phyloP scores from a whole-genome alignment of 768 basidiomycete species.

The Termitomyces sp. region DNA sequence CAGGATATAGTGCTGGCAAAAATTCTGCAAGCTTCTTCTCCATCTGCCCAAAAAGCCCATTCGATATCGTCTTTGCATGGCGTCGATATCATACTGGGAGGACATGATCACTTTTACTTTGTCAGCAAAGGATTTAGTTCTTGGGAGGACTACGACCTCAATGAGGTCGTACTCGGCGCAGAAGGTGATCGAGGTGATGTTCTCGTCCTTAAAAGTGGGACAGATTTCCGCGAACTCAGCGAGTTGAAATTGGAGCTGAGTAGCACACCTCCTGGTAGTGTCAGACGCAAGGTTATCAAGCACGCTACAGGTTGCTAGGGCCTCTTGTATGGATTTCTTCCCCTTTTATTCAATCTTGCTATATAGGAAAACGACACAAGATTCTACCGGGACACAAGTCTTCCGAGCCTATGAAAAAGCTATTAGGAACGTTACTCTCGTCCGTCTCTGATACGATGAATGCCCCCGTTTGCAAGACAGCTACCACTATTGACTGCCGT shows the following conservation, averaged over 20 bases:
- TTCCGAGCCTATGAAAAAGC: conserved; percentile 45
- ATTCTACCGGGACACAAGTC: conserved; percentile 56
- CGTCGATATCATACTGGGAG: conserved; percentile 79
- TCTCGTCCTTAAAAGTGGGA: conserved; percentile 80
- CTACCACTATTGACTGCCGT: conserved; percentile 64
- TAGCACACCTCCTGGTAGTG: conserved; percentile 53
- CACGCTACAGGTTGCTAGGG: conserved; percentile 47
- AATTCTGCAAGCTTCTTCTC: conserved; percentile 54
- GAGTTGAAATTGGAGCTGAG: conserved; percentile 63
- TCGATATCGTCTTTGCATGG: conserved; percentile 58
- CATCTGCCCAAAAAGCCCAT: conserved; percentile 38
- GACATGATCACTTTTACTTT: conserved; percentile 86
- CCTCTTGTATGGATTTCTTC: not conserved
- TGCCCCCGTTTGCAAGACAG: conserved; percentile 70
- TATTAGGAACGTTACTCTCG: conserved; percentile 61
- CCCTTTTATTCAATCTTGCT: not conserved
- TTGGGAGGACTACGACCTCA: conserved; percentile 64
- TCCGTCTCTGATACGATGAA: conserved; percentile 67
- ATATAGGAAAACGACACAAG: conserved; percentile 59
- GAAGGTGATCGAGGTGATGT: conserved; percentile 71
- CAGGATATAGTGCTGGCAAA: conserved; percentile 74
- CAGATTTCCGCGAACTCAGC: conserved; percentile 85
- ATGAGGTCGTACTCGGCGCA: conserved; percentile 51
- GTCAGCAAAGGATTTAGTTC: conserved; percentile 56
- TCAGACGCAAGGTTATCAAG: conserved; percentile 61